phyloP scores from a whole-genome alignment of 1,284 basidiomycete species.

The Rhodotorula sp. region DNA sequence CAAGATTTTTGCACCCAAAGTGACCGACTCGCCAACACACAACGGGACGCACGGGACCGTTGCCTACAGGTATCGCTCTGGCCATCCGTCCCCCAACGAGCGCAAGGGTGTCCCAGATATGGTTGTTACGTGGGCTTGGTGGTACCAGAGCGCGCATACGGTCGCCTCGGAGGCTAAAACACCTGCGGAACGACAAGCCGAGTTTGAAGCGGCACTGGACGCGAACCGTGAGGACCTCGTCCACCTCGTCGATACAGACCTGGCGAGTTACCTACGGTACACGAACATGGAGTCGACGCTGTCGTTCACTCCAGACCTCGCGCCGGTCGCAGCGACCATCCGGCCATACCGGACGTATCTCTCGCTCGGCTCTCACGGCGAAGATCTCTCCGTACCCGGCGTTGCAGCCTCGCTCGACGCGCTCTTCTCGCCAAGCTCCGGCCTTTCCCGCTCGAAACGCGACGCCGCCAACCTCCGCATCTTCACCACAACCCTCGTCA shows the following conservation, averaged over 20 bases:
- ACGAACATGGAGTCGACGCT: background rate
- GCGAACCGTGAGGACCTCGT: slow-evolving; percentile 24
- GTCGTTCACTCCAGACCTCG: background rate
- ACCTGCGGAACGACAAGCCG: background rate
- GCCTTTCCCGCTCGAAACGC: slow-evolving; percentile 2
- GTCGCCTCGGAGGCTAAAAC: background rate
- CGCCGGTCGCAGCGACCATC: background rate
- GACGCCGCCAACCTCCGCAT: slow-evolving; percentile 18
- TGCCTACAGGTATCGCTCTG: slow-evolving; percentile 8
- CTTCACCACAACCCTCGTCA: slow-evolving; percentile 32
- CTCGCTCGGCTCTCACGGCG: slow-evolving; percentile 32
- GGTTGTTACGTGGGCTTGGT: slow-evolving; percentile 37
- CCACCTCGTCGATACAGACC: slow-evolving; percentile 13
- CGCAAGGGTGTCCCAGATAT: slow-evolving; percentile 4
- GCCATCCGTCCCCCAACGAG: background rate
- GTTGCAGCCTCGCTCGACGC: slow-evolving; percentile 15
- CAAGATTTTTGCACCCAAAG: slow-evolving; percentile 10
- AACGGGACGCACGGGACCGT: slow-evolving; percentile 29
- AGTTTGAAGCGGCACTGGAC: background rate
- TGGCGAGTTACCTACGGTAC: slow-evolving; percentile 6
- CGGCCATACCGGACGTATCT: slow-evolving; percentile 30
- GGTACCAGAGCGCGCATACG: slow-evolving; percentile 20
- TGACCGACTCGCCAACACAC: slow-evolving; percentile 26
- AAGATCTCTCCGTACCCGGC: slow-evolving; percentile 19
- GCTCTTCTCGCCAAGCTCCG: slow-evolving; percentile 5